Base-by-base conservation (phyloP, 768 basidiomycete genomes). In the Termitomyces sp. region DNA sequence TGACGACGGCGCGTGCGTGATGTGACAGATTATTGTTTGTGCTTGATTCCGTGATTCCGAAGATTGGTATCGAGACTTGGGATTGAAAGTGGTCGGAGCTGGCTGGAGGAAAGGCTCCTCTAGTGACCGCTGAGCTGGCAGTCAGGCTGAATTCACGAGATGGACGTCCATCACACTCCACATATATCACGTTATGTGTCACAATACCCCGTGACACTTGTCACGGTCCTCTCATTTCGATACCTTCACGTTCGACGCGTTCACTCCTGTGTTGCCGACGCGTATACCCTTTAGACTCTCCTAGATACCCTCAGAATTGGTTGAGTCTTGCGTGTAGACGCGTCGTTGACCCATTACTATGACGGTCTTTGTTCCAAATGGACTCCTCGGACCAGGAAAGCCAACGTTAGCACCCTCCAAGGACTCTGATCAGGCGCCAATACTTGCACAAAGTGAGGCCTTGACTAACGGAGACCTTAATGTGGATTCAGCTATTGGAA, bases 341-440 rank as follows among this genome's bases (percentile, higher is more conserved):
- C 61, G 55, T 52, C n/a, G 24, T 46, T 47, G 1, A 13, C 20
- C 20, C 1, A 3, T 32, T 44, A 47, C 10, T 9, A 65, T 60
- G 61, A 44, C 57, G 18, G 20, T 58, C 32, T 67, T 68, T 57
- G 37, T 67, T 29, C 58, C 61, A 18, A 62, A 62, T 46, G 61
- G 61, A n/a, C 61, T 62, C 7, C 53, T 62, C 16, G 53, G 55
- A 32, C 18, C 55, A 32, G 29, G 43, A 46, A 26, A 48, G 26
- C 26, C 41, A 42, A 16, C 53, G 24, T 29, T 36, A 39, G 7
- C 48, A 44, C 36, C 20, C 26, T 36, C 34, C 14, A 20, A 34
- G 16, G 26, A 36, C 20, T 27, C 43, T 43, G 22, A 53, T 53
- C 29, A 46, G 27, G 10, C 46, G 7, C 20, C 22, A 36, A 44